phyloP scores from a whole-genome alignment of 208 protist species.

The Polymyxa betae region DNA sequence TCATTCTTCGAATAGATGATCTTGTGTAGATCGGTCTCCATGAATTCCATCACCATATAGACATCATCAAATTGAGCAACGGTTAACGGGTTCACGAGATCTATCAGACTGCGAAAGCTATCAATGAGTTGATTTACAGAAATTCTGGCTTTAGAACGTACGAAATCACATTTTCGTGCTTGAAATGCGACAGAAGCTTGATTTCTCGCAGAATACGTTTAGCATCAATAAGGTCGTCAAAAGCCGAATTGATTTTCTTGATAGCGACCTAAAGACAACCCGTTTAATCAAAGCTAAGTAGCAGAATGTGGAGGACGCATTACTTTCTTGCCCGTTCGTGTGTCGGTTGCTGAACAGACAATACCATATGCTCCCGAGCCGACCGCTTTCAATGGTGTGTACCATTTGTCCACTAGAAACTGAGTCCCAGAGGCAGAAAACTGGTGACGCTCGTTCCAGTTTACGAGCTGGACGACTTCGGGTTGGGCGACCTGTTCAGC shows the following conservation, averaged over 20 bases:
- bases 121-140: background rate
- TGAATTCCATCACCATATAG: constrained; percentile 74
- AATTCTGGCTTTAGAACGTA: background rate
- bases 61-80: constrained; percentile 69
- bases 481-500: background rate
- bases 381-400: constrained; percentile 68
- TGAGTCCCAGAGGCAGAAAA: constrained; percentile 59
- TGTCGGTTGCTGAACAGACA: constrained; percentile 64
- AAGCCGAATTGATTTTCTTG: constrained; percentile 70
- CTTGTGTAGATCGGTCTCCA: constrained; percentile 77
- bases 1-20: constrained; percentile 72
- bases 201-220: constrained; percentile 72
- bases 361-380: constrained; percentile 77
- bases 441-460: constrained; percentile 55
- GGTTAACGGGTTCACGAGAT: constrained; percentile 27
- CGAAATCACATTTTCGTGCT: constrained; percentile 70
- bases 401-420: constrained; percentile 68
- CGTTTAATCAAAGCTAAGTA: background rate
- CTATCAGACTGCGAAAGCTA: constrained; percentile 20
- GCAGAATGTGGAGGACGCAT: background rate
- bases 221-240: constrained; percentile 67
- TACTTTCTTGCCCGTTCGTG: constrained; percentile 36
- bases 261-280: constrained; percentile 65
- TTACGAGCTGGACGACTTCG: background rate
- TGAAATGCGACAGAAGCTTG: constrained; percentile 68